A percentile compares a stretch with the other conserved stretches of the same genome.
phyloP scores from a whole-genome alignment of 2,329 filamentous ascomycete genomes.

The Pseudopithomyces chartarum region DNA sequence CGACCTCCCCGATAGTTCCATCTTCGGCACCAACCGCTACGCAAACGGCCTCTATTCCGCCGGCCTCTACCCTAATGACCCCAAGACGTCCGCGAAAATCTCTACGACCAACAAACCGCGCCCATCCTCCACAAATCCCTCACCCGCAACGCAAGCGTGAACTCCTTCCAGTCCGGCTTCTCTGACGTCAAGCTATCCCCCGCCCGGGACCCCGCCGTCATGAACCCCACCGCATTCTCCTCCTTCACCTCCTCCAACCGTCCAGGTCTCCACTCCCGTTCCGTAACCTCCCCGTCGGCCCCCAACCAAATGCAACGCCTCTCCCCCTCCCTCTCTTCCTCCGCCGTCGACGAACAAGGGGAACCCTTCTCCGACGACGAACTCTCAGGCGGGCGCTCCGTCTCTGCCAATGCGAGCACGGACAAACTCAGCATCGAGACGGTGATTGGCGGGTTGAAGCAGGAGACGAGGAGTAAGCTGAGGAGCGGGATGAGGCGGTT shows the following conservation, averaged over 20 bases:
- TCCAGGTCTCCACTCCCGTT: constrained; percentile 77
- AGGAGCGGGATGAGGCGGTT: constrained; percentile 65
- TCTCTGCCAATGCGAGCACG: constrained; percentile 7
- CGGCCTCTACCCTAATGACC: constrained; percentile 29
- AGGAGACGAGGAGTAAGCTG: constrained; percentile 55
- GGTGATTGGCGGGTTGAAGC: constrained; percentile 64
- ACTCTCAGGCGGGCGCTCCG: constrained; percentile 53
- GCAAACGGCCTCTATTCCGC: constrained; percentile 31
- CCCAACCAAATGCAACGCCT: constrained; percentile 51
- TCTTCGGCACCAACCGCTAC: constrained; percentile 32
- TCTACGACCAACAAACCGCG: constrained; percentile 92
- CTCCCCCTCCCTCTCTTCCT: constrained; percentile 60
- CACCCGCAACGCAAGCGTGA: constrained; percentile 70
- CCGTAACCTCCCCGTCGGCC: constrained; percentile 78
- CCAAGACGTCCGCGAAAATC: constrained; percentile 75
- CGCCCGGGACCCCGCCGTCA: constrained; percentile 55
- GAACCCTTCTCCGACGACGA: constrained; percentile 82
- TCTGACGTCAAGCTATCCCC: constrained; percentile 70
- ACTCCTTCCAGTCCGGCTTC: constrained; percentile 87
- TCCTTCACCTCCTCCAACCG: constrained; percentile 46
- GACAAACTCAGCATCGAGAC: constrained; percentile 46
- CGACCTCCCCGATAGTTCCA: constrained; percentile 38
- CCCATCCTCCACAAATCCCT: constrained; percentile 87
- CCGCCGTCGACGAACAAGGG: constrained; percentile 76
- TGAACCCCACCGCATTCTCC: constrained; percentile 64